Conservation (phyloP, 768 basidiomycete genomes). For the Leucosporidium creatinivorum region DNA sequence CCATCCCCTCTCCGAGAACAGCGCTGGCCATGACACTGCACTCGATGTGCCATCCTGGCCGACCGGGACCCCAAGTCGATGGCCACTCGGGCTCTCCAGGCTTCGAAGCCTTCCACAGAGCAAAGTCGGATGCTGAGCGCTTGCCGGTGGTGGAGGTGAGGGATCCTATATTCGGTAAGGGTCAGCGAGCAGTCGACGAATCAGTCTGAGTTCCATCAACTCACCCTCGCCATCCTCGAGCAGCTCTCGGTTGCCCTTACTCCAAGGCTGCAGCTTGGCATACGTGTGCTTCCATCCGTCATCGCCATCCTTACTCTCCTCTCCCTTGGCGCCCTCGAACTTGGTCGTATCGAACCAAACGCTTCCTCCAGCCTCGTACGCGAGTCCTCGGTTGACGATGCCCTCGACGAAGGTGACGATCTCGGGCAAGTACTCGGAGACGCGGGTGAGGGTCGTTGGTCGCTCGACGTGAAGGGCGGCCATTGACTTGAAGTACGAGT, state of each 20-base stretch:
- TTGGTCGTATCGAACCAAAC: constrained; percentile 47
- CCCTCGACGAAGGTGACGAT: constrained; percentile 80
- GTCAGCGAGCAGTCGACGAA: too few species aligned
- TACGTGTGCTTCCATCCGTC: constrained; percentile 61
- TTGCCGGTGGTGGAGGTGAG: constrained; percentile 56
- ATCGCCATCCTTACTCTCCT: constrained; percentile 27
- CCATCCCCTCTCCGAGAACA: constrained; percentile 80
- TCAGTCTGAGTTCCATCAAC: too few species aligned
- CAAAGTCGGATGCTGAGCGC: constrained; percentile 84
- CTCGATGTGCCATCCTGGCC: constrained; percentile 99
- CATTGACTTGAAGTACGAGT: constrained; percentile 88
- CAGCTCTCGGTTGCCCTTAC: constrained; percentile 82
- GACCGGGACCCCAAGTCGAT: constrained; percentile 90
- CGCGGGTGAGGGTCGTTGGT: constrained; percentile 85
- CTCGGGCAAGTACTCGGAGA: constrained; percentile 95
- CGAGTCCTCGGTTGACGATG: constrained; percentile 80
- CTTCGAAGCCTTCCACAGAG: constrained; percentile 95
- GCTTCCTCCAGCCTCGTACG: constrained; percentile 49
- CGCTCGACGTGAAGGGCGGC: constrained; percentile 70
- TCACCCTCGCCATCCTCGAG: constrained; percentile 87
- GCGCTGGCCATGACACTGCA: constrained; percentile 97
- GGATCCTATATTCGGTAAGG: constrained; percentile 46
- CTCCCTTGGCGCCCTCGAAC: constrained; percentile 46
- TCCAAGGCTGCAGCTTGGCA: constrained; percentile 92
- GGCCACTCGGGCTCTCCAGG: constrained; percentile 95